Base-by-base conservation (phyloP, 1,284 basidiomycete genomes). In the Boletus smithii region DNA sequence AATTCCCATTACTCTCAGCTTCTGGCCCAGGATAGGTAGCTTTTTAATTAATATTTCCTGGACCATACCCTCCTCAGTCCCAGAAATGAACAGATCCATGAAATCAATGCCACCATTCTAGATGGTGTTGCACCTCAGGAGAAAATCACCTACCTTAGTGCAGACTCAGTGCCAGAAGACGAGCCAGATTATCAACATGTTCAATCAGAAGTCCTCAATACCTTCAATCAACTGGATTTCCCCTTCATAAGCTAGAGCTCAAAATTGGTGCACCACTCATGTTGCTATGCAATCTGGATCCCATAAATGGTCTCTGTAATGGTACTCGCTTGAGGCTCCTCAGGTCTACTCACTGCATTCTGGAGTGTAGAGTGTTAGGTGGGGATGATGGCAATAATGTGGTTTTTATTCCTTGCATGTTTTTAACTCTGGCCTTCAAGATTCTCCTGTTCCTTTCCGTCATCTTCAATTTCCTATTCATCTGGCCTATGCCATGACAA, bases 91-190 rank as follows among this genome's bases (percentile, higher is more conserved):
- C 22, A 24, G 10, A 14, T 24, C 6, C 14, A 51, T 47, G 46
- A 53, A 13, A 42, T 56, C 22, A 56, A 56, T 29, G 13, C 42
- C 5, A 31, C 31, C 14, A 52, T 56, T 26, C 26, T 54, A 0
- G 13, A 40, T 0, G 13, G 22, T 27, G 22, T 55, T 5, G 3
- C 17, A 31, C 44, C 41, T 4, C 42, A 48, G 1, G 45, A 44
- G 13, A 32, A 16, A 7, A 4, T 32, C 2, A 20, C 8, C 3
- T 49, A 47, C 18, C 18, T 67, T 17, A 36, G 35, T 36, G 22
- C 22, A n/a, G 35, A 36, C 22, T 24, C 20, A 13, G 14, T 36
- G 2, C 23, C 20, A 8, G 35, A 20, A 20, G 20, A 20, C 4
- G 20, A 24, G 3, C 6, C 22, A 23, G 35, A 36, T 1, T 24